phyloP scores from a whole-genome alignment of 257 asterid species.

The Scutellaria galericulata region DNA sequence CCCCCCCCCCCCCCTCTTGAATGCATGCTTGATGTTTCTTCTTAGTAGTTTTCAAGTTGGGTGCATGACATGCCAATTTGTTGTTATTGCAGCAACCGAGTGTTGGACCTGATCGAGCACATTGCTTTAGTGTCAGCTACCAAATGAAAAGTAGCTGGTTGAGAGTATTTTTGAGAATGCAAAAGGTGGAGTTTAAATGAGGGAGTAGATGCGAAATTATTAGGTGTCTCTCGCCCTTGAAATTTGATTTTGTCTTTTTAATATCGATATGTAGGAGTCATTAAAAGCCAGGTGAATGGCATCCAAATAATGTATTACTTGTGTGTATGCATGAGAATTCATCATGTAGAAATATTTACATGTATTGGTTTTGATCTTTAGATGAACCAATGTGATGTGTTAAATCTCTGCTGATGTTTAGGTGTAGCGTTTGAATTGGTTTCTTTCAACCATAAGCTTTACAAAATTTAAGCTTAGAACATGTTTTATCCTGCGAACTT shows the following conservation, averaged over 20 bases:
- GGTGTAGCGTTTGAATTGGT: not conserved
- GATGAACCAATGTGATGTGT: not conserved
- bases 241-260: not conserved
- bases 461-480: not conserved
- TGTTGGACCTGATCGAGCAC: constrained; percentile 92
- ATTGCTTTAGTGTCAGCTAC: constrained; percentile 89
- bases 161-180: constrained; percentile 22
- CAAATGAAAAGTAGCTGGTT: constrained; percentile 39
- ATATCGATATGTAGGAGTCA: constrained; percentile 9
- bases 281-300: constrained; percentile 19
- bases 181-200: constrained; percentile 34
- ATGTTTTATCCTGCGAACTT: not conserved
- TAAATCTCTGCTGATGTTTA: not conserved
- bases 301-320: constrained; percentile 38
- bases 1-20: not conserved
- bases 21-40: not conserved
- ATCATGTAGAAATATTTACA: not conserved
- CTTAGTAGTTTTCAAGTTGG: not conserved
- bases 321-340: constrained; percentile 1
- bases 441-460: not conserved
- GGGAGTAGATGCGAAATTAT: constrained; percentile 26
- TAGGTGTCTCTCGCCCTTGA: constrained; percentile 12
- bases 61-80: not conserved
- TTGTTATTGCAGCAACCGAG: constrained; percentile 66
- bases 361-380: constrained; percentile 22